Evolutionary conservation across 2,329 filamentous ascomycete species (phyloP).

Genomic region (Diplodia intermedia): DNA sequence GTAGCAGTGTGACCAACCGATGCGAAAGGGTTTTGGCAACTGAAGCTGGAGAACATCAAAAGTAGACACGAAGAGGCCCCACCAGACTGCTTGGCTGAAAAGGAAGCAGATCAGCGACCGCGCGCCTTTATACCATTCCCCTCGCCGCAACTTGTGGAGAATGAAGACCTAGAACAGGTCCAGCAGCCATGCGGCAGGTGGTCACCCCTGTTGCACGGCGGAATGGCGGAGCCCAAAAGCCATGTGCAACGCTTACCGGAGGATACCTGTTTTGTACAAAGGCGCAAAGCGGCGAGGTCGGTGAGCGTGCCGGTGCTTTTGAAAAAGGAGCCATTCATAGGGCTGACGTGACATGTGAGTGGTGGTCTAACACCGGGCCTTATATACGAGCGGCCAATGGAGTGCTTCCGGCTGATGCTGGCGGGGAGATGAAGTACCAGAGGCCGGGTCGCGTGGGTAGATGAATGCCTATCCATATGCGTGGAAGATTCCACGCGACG

Average conservation of each 20-base stretch:
- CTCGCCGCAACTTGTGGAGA: background rate
- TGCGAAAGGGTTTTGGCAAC: background rate
- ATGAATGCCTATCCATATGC: slow-evolving; percentile 12
- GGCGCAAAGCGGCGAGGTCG: slow-evolving; percentile 1
- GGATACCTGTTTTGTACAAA: slow-evolving; percentile 14
- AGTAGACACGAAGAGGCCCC: background rate
- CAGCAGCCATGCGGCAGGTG: slow-evolving; percentile 17
- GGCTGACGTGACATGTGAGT: slow-evolving; percentile 22
- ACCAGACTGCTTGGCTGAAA: slow-evolving; percentile 1
- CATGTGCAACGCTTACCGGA: slow-evolving; percentile 30
- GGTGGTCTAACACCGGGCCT: background rate
- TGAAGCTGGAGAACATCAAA: slow-evolving; percentile 9
- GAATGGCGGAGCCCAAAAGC: slow-evolving; percentile 23
- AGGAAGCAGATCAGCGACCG: background rate
- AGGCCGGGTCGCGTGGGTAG: slow-evolving; percentile 11
- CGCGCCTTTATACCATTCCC: slow-evolving; percentile 15
- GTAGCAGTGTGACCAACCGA: slow-evolving; percentile 1
- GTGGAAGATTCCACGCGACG: slow-evolving; percentile 20
- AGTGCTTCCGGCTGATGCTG: slow-evolving; percentile 14
- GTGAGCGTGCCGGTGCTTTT: background rate
- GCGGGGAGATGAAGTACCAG: background rate
- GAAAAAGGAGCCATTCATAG: slow-evolving; percentile 11
- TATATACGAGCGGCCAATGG: slow-evolving; percentile 17
- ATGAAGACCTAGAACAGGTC: slow-evolving; percentile 12
- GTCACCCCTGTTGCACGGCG: slow-evolving; percentile 30